These are phyloP conservation scores for Bromus sterilis DNA, from an alignment of 176 grass and related monocot species.

Conservation along the genomic window DNA sequence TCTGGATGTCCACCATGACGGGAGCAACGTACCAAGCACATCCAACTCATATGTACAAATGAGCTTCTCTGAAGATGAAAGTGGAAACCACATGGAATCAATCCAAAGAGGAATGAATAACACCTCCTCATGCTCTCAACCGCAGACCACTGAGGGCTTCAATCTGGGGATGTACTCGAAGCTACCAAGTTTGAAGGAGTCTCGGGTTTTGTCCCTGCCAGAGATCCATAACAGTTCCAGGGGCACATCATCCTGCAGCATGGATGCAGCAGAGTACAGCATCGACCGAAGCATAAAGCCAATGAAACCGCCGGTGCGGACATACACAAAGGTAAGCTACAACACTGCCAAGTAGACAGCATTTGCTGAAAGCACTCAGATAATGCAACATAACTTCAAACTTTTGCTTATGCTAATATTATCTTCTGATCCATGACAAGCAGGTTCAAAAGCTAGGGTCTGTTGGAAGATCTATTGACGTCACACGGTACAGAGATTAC, in stretches of 20 bases:
- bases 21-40: slow-evolving; percentile 38
- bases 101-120: slow-evolving; percentile 24
- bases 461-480: slow-evolving; percentile 96
- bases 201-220: slow-evolving; percentile 38
- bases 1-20: slow-evolving; percentile 38
- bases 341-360: not conserved
- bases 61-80: slow-evolving; percentile 59
- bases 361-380: not conserved
- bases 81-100: slow-evolving; percentile 32
- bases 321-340: slow-evolving; percentile 80
- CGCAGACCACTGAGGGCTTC: slow-evolving; percentile 16
- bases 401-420: not conserved
- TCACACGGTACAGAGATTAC: slow-evolving; percentile 87
- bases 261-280: slow-evolving; percentile 46
- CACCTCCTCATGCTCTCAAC: slow-evolving; percentile 38
- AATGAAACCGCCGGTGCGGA: slow-evolving; percentile 61
- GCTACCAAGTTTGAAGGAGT: slow-evolving; percentile 42
- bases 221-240: slow-evolving; percentile 47
- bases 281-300: slow-evolving; percentile 44
- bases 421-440: not conserved
- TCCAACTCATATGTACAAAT: slow-evolving; percentile 61
- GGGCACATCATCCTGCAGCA: slow-evolving; percentile 73
- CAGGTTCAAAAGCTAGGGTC: slow-evolving; percentile 93
- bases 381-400: not conserved
- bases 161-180: slow-evolving; percentile 37